Conservation (phyloP, 306 rosid genomes). For the Begonia fuchsioides region DNA sequence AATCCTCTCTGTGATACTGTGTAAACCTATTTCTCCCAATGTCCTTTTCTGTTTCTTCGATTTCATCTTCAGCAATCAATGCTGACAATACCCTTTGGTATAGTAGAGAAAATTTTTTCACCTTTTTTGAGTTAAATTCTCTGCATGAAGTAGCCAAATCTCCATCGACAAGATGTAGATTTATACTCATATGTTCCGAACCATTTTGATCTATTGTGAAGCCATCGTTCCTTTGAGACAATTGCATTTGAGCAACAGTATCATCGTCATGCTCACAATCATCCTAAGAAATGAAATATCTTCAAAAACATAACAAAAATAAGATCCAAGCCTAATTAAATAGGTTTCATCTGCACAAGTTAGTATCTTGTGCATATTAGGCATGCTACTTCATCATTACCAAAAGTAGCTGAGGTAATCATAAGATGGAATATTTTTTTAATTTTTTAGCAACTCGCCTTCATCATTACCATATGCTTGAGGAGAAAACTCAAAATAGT, state of each 20-base stretch:
- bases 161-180: slow-evolving; percentile 23
- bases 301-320: slow-evolving; percentile 8
- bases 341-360: too few species aligned
- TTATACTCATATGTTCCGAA: slow-evolving; percentile 13
- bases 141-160: slow-evolving; percentile 19
- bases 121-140: slow-evolving; percentile 24
- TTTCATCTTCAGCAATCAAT: slow-evolving; percentile 50
- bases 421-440: too few species aligned
- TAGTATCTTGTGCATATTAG: too few species aligned
- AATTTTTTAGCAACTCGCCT: too few species aligned
- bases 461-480: too few species aligned
- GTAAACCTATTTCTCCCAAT: slow-evolving; percentile 23
- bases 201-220: slow-evolving; percentile 20
- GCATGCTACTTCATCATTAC: too few species aligned
- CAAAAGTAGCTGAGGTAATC: too few species aligned
- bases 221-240: slow-evolving; percentile 25
- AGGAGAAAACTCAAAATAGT: too few species aligned
- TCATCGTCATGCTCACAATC: slow-evolving; percentile 19
- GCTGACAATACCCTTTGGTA: slow-evolving; percentile 77
- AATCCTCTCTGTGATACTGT: slow-evolving; percentile 24
- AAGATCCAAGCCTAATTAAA: too few species aligned
- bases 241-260: slow-evolving; percentile 20
- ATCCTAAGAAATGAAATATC: slow-evolving; percentile 28
- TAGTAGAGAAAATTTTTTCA: slow-evolving; percentile 31
- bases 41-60: slow-evolving; percentile 30